phyloP scores from a whole-genome alignment of 2,329 filamentous ascomycete genomes.

The Fusarium transvaalense region DNA sequence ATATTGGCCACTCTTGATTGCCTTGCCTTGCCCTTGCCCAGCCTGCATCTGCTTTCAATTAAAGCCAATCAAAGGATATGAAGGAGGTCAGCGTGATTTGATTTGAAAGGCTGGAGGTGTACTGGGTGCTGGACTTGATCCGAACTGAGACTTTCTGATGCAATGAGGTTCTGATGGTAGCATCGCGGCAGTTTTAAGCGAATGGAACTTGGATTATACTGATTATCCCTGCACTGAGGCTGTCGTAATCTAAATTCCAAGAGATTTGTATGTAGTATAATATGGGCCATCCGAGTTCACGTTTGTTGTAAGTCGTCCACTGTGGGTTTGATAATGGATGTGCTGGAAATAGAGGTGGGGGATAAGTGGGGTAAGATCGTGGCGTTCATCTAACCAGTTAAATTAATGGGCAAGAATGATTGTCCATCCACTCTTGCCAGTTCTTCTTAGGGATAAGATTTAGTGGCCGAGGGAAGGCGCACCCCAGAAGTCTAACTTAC shows the following conservation, averaged over 20 bases:
- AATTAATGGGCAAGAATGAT: neutral
- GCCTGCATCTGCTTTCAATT: neutral
- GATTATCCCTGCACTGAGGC: neutral
- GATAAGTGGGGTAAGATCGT: conserved; percentile 17
- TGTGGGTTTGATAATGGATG: conserved; percentile 20
- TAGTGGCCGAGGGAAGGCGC: conserved; percentile 21
- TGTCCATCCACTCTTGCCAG: neutral
- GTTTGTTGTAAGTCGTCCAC: conserved; percentile 12
- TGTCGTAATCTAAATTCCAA: conserved; percentile 3
- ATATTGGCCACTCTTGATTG: neutral
- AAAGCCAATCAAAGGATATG: neutral
- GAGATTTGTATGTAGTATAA: conserved; percentile 7
- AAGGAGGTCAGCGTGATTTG: conserved; percentile 30
- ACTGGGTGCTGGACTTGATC: conserved; percentile 4
- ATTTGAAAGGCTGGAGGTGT: conserved; percentile 11
- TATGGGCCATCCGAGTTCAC: conserved; percentile 7
- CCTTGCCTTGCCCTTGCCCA: conserved; percentile 9
- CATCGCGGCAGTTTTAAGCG: neutral
- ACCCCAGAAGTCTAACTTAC: conserved; percentile 28
- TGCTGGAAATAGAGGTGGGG: conserved; percentile 25
- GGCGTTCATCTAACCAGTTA: conserved; percentile 6
- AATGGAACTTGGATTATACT: neutral
- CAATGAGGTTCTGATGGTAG: neutral
- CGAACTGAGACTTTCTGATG: neutral
- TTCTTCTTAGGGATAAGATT: conserved; percentile 34